Base-by-base conservation (phyloP, 2,329 filamentous ascomycete genomes). In the Metarhizium album region DNA sequence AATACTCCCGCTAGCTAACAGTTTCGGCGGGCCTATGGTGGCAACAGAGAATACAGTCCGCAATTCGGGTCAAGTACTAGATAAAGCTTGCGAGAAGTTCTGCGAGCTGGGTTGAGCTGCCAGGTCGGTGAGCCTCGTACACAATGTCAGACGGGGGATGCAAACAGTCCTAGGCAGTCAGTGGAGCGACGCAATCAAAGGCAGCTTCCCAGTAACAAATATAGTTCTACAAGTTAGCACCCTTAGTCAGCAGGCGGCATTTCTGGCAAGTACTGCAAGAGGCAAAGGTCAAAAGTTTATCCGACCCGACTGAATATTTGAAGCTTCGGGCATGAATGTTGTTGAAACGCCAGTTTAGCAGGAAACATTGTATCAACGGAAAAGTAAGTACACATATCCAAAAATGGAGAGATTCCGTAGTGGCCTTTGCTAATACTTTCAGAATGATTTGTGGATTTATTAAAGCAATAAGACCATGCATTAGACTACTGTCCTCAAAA, bases 161-260 rank as follows among this genome's bases (percentile, higher is more conserved):
- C 27, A 23, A 35, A 35, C 42, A 42, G 40, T 47, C 40, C 42
- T 48, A 60, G 58, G 58, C 58, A 60, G 57, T 54, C 52, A 56
- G 54, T 56, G 55, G 54, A 52, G 56, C 54, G n/a, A n/a, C n/a
- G 57, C 56, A 59, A 56, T 58, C 54, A 46, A 14, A 24, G 18
- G 40, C 22, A 43, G 14, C 11, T 16, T 43, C 27, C 7, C 27
- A 29, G 27, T 29, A 29, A 8, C n/a, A n/a, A n/a, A n/a, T n/a
- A n/a, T 29, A 29, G 11, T 43, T 20, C 40, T 23, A 4, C 5
- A 9, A 2, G n/a, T n/a, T n/a, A 20, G 16, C 16, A 8, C 16
- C 20, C 2, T 43, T 43, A 43, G 40, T 43, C 40, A 43, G 20
- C 40, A 43, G 14, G n/a, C 16, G 16, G 13, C 20, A 43, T 11